Evolutionary conservation across 2,329 filamentous ascomycete genomes (phyloP).

Genomic region (Calonectria pteridis): DNA sequence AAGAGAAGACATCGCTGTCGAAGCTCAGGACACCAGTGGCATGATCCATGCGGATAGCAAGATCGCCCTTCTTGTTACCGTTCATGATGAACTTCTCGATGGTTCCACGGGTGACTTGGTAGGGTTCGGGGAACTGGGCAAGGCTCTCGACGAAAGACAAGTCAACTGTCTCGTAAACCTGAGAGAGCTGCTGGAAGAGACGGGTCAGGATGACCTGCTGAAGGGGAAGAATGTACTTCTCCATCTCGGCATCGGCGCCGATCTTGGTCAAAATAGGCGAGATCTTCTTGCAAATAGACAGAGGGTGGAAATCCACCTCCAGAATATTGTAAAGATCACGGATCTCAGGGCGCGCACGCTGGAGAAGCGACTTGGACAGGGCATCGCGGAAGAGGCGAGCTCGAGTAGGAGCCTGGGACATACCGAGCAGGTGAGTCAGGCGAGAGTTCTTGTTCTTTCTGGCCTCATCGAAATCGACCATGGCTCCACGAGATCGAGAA

Average conservation of each 20-base stretch:
- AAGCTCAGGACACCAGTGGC: constrained; percentile 96
- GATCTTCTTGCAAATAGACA: constrained; percentile 99
- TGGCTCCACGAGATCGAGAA: constrained; percentile 91
- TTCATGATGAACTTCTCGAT: constrained; percentile 99
- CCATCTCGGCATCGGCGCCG: constrained; percentile 93
- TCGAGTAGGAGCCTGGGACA: constrained; percentile 90
- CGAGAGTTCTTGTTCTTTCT: constrained; percentile 99
- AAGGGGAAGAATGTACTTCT: constrained; percentile 93
- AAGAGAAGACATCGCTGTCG: constrained; percentile 98
- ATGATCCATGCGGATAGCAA: constrained; percentile 96
- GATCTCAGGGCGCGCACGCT: constrained; percentile 93
- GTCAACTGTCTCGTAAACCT: constrained; percentile 98
- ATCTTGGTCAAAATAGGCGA: constrained; percentile 96
- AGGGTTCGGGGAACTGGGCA: constrained; percentile 95
- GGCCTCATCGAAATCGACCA: constrained; percentile 96
- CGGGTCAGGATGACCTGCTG: constrained; percentile 99
- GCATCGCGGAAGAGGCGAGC: constrained; percentile 95
- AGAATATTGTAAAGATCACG: constrained; percentile 98
- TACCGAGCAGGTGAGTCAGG: constrained; percentile 94
- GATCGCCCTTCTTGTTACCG: constrained; percentile 99
- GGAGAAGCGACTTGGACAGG: constrained; percentile 92
- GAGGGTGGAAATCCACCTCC: constrained; percentile 98
- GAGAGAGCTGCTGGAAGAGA: constrained; percentile 98
- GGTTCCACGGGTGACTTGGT: constrained; percentile 88
- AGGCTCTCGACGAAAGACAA: constrained; percentile 93